Evolutionary conservation across 805 yeast species (phyloP).

Genomic region (Lipomyces orientalis): DNA sequence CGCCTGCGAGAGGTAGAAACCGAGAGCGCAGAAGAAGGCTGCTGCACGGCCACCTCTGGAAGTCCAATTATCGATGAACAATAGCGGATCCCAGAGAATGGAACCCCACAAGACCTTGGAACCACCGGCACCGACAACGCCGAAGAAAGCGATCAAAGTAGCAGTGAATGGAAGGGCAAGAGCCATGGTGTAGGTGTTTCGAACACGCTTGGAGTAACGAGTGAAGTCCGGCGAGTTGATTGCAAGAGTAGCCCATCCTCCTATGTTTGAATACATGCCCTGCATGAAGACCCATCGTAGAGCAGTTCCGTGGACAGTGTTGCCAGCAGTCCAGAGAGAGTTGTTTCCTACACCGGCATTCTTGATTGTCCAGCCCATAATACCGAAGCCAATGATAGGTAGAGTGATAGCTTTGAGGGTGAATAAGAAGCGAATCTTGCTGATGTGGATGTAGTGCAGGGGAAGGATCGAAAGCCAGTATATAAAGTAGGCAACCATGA

Average conservation of each 20-base stretch:
- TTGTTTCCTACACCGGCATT: conserved; percentile 28
- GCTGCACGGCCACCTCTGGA: conserved; percentile 53
- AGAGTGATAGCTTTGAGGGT: conserved; percentile 27
- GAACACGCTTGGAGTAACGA: conserved; percentile 48
- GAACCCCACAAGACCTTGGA: conserved; percentile 50
- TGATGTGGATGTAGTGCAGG: conserved; percentile 31
- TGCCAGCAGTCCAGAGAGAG: conserved; percentile 29
- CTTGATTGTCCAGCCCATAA: conserved; percentile 32
- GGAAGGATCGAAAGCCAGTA: conserved; percentile 30
- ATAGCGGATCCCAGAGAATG: conserved; percentile 56
- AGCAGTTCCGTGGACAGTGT: conserved; percentile 43
- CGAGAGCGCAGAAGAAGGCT: conserved; percentile 51
- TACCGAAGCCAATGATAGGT: conserved; percentile 31
- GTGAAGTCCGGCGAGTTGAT: conserved; percentile 53
- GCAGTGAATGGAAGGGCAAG: conserved; percentile 50
- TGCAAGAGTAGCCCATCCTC: conserved; percentile 50
- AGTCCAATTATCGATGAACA: conserved; percentile 50
- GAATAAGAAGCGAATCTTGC: conserved; percentile 27
- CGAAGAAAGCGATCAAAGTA: conserved; percentile 54
- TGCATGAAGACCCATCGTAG: conserved; percentile 52
- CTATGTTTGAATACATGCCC: conserved; percentile 51
- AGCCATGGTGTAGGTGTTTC: conserved; percentile 48
- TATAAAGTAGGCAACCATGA: conserved; percentile 33
- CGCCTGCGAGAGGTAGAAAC: conserved; percentile 47
- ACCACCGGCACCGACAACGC: conserved; percentile 54